Conservation (phyloP, 2,329 filamentous ascomycete genomes). For the Arthroderma sp. region DNA sequence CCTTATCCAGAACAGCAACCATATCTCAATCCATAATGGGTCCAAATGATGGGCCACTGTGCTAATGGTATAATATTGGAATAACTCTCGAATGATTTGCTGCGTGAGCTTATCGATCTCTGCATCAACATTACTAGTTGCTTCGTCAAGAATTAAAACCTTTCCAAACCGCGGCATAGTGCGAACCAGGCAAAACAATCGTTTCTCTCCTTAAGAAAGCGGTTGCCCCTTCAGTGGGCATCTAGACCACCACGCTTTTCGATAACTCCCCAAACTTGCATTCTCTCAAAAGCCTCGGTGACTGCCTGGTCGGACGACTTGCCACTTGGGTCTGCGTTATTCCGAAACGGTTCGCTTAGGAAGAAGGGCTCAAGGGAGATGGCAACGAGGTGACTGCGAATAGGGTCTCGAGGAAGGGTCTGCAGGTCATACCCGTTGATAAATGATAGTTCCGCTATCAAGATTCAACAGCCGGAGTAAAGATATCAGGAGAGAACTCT, state of each 20-base stretch:
- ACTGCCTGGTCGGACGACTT: background rate
- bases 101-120: conserved; percentile 55
- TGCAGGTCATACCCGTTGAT: conserved; percentile 7
- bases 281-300: background rate
- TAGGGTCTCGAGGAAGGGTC: background rate
- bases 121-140: conserved; percentile 43
- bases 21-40: conserved; percentile 68
- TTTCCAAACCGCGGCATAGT: conserved; percentile 90
- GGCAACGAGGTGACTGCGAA: background rate
- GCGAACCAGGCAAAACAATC: conserved; percentile 83
- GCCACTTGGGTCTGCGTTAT: conserved; percentile 4
- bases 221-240: conserved; percentile 33
- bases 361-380: background rate
- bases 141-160: conserved; percentile 77
- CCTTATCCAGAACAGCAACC: conserved; percentile 84
- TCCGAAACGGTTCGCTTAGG: background rate
- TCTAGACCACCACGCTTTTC: background rate
- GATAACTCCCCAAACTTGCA: background rate
- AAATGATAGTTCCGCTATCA: background rate
- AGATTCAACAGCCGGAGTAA: conserved; percentile 4
- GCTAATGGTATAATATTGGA: conserved; percentile 86
- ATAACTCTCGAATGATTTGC: conserved; percentile 51
- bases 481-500: conserved; percentile 2
- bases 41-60: conserved; percentile 66
- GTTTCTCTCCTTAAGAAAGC: conserved; percentile 83